A percentile compares a stretch with the other conserved stretches of the same genome.
Conservation (phyloP, 2,329 filamentous ascomycete genomes). For the Botrytis hyacinthi region DNA sequence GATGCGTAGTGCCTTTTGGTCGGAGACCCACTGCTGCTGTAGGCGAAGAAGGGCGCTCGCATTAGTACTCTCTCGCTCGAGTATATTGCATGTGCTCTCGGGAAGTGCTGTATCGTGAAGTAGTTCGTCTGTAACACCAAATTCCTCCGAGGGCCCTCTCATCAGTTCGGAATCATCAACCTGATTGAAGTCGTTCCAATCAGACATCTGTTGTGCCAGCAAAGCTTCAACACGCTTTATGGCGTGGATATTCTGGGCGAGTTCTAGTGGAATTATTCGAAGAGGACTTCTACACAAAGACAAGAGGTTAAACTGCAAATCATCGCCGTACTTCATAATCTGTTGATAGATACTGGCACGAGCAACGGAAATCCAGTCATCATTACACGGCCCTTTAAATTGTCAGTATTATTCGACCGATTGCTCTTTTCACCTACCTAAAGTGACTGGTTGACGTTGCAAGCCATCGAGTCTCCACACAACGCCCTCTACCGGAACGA, state of each 20-base stretch:
- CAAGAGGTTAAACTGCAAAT: slow-evolving; percentile 73
- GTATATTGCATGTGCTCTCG: slow-evolving; percentile 11
- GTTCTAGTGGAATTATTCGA: slow-evolving; percentile 33
- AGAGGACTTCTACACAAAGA: slow-evolving; percentile 70
- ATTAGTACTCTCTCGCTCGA: slow-evolving; percentile 25
- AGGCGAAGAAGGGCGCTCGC: slow-evolving; percentile 39
- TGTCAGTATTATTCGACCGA: neutral
- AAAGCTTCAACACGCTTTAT: slow-evolving; percentile 43
- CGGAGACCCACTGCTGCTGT: slow-evolving; percentile 42
- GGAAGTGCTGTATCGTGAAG: slow-evolving; percentile 23
- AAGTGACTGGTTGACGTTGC: slow-evolving; percentile 64
- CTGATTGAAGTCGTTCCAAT: slow-evolving; percentile 44
- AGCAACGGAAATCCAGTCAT: slow-evolving; percentile 66
- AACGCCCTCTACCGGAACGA: slow-evolving; percentile 69
- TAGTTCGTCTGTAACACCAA: slow-evolving; percentile 27
- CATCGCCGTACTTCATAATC: slow-evolving; percentile 65
- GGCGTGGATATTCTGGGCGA: slow-evolving; percentile 46
- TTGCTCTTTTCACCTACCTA: slow-evolving; percentile 46
- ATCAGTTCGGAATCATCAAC: slow-evolving; percentile 12
- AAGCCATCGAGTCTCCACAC: slow-evolving; percentile 91
- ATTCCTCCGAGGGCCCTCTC: slow-evolving; percentile 23
- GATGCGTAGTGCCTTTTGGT: slow-evolving; percentile 45
- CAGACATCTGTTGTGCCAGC: slow-evolving; percentile 41
- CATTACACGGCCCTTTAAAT: slow-evolving; percentile 33
- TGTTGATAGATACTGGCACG: slow-evolving; percentile 62